Evolutionary conservation across 345 rosid genomes (phyloP).

Genomic region (Ceriops zippeliana): DNA sequence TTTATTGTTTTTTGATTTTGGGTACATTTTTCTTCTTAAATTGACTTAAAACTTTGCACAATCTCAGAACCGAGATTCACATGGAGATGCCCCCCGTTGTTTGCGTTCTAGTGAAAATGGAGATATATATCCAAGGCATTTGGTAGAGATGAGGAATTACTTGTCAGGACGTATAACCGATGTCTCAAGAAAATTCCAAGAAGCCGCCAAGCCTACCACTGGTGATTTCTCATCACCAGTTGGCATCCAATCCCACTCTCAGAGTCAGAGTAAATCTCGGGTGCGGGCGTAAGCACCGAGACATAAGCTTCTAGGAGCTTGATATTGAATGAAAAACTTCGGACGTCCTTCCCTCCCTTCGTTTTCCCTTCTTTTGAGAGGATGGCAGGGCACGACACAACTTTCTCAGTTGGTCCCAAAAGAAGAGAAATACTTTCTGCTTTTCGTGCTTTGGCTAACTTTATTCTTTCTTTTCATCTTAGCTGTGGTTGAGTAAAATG

Average conservation of each 20-base stretch:
- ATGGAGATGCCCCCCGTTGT: too few relatives aligned
- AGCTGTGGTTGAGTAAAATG: slow-evolving; percentile 3
- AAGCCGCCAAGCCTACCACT: neutral
- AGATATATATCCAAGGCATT: too few relatives aligned
- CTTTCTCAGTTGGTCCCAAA: neutral
- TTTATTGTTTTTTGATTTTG: too few relatives aligned
- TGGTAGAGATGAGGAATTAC: neutral
- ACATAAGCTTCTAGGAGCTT: too few relatives aligned
- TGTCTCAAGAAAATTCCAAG: slow-evolving; percentile 3
- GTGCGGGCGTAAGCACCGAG: too few relatives aligned
- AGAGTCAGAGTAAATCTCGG: neutral
- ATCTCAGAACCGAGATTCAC: too few relatives aligned
- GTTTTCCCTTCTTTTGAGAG: too few relatives aligned
- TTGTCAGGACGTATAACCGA: neutral
- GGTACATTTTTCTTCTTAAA: too few relatives aligned
- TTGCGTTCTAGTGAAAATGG: too few relatives aligned
- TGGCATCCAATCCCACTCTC: slow-evolving; percentile 22
- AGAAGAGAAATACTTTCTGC: neutral
- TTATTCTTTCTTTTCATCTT: neutral
- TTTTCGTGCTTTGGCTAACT: neutral
- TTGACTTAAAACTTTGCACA: too few relatives aligned
- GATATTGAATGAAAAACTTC: too few relatives aligned
- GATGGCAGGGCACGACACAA: neutral
- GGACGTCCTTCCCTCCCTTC: too few relatives aligned
- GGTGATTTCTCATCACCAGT: neutral